A percentile compares a stretch with the other conserved stretches of the same genome.
phyloP scores from a whole-genome alignment of 2,329 filamentous ascomycete genomes.

The Knufia petricola region DNA sequence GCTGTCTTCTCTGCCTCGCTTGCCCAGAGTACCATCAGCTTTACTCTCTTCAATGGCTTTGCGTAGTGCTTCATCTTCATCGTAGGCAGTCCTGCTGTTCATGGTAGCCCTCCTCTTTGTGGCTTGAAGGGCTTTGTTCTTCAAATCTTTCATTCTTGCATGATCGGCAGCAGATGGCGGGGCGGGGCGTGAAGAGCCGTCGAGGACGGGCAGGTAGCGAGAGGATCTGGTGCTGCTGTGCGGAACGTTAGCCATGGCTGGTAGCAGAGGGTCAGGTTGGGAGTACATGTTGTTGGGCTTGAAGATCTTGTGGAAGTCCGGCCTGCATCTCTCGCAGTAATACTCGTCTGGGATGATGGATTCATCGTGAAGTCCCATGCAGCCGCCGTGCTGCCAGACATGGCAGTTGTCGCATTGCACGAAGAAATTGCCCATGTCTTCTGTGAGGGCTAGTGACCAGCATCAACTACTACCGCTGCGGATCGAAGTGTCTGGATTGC shows the following conservation, averaged over 20 bases:
- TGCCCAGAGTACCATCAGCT: constrained; percentile 55
- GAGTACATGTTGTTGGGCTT: constrained; percentile 75
- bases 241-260: constrained; percentile 4
- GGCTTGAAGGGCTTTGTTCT: constrained; percentile 45
- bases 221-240: constrained; percentile 50
- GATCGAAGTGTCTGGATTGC: constrained; percentile 43
- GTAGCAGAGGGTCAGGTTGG: constrained; percentile 1
- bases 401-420: constrained; percentile 97
- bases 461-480: constrained; percentile 49
- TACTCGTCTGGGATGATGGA: constrained; percentile 91
- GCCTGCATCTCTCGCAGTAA: constrained; percentile 90
- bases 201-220: constrained; percentile 52
- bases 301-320: constrained; percentile 79
- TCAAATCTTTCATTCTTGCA: constrained; percentile 34
- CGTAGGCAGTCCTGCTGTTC: constrained; percentile 93
- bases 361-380: constrained; percentile 93
- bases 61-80: constrained; percentile 82
- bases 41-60: constrained; percentile 93
- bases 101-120: constrained; percentile 89
- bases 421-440: constrained; percentile 89
- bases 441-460: constrained; percentile 44
- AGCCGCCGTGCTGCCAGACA: constrained; percentile 95
- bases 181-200: constrained; percentile 37
- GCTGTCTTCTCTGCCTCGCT: constrained; percentile 80
- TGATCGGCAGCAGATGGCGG: constrained; percentile 29